Percentiles rank a stretch among this genome's conserved stretches.
Conservation (phyloP, 371 early-diverging fungal genomes). For the Mucor plumbeus region DNA sequence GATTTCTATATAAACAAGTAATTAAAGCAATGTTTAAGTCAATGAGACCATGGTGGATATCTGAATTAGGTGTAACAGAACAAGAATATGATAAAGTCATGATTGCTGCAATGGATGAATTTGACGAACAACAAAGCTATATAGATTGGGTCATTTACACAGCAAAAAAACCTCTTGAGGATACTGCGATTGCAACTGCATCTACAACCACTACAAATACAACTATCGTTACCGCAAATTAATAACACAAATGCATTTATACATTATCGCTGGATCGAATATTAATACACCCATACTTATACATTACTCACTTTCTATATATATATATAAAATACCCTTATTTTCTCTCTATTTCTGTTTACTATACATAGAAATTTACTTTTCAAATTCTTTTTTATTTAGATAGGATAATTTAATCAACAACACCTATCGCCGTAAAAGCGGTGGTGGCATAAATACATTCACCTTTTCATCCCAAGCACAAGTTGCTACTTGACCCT, state of each 20-base stretch:
- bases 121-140: constrained; percentile 24
- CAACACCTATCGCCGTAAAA: constrained; percentile 40
- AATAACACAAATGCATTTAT: not conserved
- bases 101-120: constrained; percentile 29
- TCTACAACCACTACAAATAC: not conserved
- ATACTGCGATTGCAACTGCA: not conserved
- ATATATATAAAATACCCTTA: not conserved
- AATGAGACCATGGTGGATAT: constrained; percentile 50
- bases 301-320: not conserved
- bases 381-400: not conserved
- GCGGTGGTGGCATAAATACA: constrained; percentile 61
- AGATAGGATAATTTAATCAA: too few species aligned
- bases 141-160: constrained; percentile 29
- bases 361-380: not conserved
- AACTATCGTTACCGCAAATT: not conserved
- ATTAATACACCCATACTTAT: not conserved
- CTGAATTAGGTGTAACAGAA: constrained; percentile 34
- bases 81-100: constrained; percentile 32
- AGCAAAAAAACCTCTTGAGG: constrained; percentile 25
- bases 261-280: constrained; percentile 13
- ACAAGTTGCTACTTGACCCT: constrained; percentile 89
- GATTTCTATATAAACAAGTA: constrained; percentile 49
- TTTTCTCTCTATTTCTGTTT: not conserved
- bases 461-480: constrained; percentile 93
- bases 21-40: constrained; percentile 44